Evolutionary conservation across 179 eudicot genomes (phyloP), one percentile per base, ranked within the genome.

Genomic region (Actinidia polygama): DNA sequence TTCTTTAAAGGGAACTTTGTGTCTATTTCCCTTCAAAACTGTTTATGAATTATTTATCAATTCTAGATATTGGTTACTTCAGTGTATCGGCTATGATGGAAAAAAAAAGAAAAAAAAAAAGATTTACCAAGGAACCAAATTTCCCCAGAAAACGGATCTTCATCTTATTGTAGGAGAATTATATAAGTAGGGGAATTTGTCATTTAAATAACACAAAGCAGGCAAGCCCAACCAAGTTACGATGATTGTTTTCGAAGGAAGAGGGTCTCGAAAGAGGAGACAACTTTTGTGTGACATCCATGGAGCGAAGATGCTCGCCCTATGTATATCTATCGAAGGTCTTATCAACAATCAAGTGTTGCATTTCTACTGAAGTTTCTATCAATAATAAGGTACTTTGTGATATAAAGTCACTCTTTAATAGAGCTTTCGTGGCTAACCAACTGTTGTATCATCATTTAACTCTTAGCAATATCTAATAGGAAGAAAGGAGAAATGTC

Each of bases 251-350:
- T 72, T 5, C 12, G 46, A 74, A 74, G 26, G n/a, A 23, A 14
- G 6, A 54, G 30, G 11, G 19, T 1, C n/a, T 6, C 5, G 24
- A 54, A 36, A 24, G 30, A 64, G 26, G 24, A 49, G 50, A 54
- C 12, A 30, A 6, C 15, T 19, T 73, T 73, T 75, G 14, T 55
- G 16, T 54, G 64, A 54, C 26, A 55, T 9, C 55, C 21, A 24
- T 75, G 66, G 79, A 75, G 79, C 44, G 49, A 23, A 73, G 47
- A 53, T 55, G 23, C 78, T 47, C 54, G 30, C 78, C 53, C 12
- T 12, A 54, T 2, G 62, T 53, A 58, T 11, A 54, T 36, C 23
- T 18, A n/a, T 12, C 4, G 24, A 21, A 36, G 40, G 40, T 58
- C 47, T 75, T 18, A 58, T n/a, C n/a, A n/a, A n/a, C n/a, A n/a